Evolutionary conservation across 1,139 yeast species (phyloP), one percentile per base, ranked within the genome.

Genomic region (Sugiyamaella grinbergsii): DNA sequence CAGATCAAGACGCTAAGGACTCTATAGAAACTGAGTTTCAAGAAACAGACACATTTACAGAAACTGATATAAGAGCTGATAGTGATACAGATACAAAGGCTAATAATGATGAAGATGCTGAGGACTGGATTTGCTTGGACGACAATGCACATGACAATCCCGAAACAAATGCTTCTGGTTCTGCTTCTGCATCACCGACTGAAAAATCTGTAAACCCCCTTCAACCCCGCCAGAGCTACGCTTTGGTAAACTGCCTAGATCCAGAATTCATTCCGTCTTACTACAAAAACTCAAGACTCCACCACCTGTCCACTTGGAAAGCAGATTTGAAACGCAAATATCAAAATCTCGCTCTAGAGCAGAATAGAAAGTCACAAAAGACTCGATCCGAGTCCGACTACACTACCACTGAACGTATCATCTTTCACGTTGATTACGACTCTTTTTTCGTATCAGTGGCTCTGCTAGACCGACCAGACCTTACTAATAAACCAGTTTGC

Each of bases 401-500:
- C 28, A n/a, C n/a, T n/a, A 3, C 26, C 5, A 13, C 28, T n/a
- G 19, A 16, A 10, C 28, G 42, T 18, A 47, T 76, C 0, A 78
- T 90, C 16, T 67, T 90, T 54, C 98, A 93, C 67, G 76, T 91
- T 31, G 98, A 93, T 66, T 93, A 89, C 67, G 98, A 93, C 66
- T 89, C 96, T 58, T 93, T 93, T 62, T 93, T 93, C 68, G 97
- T 91, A 0, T 77, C 95, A 0, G 96, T 87, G 0, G 86, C 97
- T 0, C 79, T 88, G 11, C 70, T 82, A 47, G 72, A 69, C 5
- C 72, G 75, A 39, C 84, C 85, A 0, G 73, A 81, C 11, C 63
- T 76, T 11, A 71, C 57, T 5, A 80, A 76, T 23, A 58, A 59
- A 40, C 95, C 97, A 0, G 77, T 90, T 3, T 90, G 94, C 42